phyloP scores from a whole-genome alignment of 1,284 basidiomycete species.

The Pseudozyma hubeiensis region DNA sequence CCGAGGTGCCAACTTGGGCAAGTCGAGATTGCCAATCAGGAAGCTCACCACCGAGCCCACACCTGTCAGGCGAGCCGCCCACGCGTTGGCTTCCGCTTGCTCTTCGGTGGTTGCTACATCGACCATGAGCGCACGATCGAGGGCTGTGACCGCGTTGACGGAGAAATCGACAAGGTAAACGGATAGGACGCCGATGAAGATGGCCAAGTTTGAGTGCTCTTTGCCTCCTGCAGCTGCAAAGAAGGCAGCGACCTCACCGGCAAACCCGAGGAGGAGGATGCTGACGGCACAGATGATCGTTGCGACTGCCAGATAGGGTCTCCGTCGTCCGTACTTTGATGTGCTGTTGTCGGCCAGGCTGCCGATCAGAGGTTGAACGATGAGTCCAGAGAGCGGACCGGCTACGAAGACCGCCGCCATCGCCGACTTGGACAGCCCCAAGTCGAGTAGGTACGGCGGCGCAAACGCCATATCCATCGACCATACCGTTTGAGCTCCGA shows the following conservation, averaged over 20 bases:
- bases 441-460: conserved; percentile 59
- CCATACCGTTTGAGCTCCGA: conserved; percentile 66
- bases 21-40: conserved; percentile 60
- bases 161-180: conserved; percentile 93
- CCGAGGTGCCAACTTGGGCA: conserved; percentile 39
- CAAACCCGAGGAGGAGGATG: conserved; percentile 66
- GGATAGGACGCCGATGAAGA: conserved; percentile 82
- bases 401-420: conserved; percentile 64
- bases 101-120: conserved; percentile 74
- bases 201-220: conserved; percentile 72
- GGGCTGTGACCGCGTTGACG: conserved; percentile 88
- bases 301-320: conserved; percentile 67
- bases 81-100: conserved; percentile 90
- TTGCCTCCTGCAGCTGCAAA: conserved; percentile 21
- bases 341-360: conserved; percentile 67
- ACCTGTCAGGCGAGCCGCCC: conserved; percentile 84
- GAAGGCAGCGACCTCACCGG: conserved; percentile 57
- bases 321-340: conserved; percentile 65
- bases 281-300: conserved; percentile 60
- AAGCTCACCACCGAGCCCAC: conserved; percentile 62
- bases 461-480: conserved; percentile 66
- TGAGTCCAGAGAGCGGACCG: conserved; percentile 62
- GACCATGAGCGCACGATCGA: conserved; percentile 83
- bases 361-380: conserved; percentile 69
- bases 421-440: conserved; percentile 59